phyloP scores from a whole-genome alignment of 495 filamentous ascomycete genomes.

The Ramalina peruviana region DNA sequence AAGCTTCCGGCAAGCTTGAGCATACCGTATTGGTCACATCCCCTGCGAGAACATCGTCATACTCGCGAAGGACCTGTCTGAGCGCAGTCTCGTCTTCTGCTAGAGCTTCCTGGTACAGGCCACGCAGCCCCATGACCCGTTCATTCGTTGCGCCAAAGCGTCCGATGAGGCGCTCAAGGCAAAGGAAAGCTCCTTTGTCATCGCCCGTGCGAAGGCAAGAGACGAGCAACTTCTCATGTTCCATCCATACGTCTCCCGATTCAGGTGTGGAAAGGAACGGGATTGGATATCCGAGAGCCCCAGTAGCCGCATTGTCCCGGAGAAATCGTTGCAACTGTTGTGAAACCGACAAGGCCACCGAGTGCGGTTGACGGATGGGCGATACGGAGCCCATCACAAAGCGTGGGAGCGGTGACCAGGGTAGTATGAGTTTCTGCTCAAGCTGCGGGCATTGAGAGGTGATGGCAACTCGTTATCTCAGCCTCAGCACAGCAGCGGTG shows the following conservation, averaged over 20 bases:
- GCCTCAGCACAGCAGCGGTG: too few relatives aligned
- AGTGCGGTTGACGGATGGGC: slow-evolving; percentile 23
- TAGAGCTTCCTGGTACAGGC: slow-evolving; percentile 74
- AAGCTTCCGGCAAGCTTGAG: slow-evolving; percentile 4
- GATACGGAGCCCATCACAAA: slow-evolving; percentile 4
- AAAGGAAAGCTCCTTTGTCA: slow-evolving; percentile 57
- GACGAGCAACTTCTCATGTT: slow-evolving; percentile 73
- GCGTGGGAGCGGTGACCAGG: background rate
- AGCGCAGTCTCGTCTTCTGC: slow-evolving; percentile 50
- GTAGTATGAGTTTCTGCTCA: too few relatives aligned
- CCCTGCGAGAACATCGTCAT: slow-evolving; percentile 57
- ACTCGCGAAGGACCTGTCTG: slow-evolving; percentile 54
- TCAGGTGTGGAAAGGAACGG: slow-evolving; percentile 43
- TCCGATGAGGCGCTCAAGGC: slow-evolving; percentile 54
- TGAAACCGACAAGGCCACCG: slow-evolving; percentile 51
- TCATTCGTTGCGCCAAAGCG: slow-evolving; percentile 78
- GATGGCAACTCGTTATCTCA: too few relatives aligned
- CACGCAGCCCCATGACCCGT: slow-evolving; percentile 64
- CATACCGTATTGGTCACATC: slow-evolving; percentile 72
- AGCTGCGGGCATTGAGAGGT: too few relatives aligned
- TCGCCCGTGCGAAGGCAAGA: slow-evolving; percentile 79
- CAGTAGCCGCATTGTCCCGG: slow-evolving; percentile 28
- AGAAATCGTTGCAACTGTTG: slow-evolving; percentile 66
- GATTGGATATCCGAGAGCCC: slow-evolving; percentile 35
- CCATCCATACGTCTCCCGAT: slow-evolving; percentile 61